Base-by-base conservation (phyloP, 1,139 yeast species). In the Nadsonia starkeyi-henricii region DNA sequence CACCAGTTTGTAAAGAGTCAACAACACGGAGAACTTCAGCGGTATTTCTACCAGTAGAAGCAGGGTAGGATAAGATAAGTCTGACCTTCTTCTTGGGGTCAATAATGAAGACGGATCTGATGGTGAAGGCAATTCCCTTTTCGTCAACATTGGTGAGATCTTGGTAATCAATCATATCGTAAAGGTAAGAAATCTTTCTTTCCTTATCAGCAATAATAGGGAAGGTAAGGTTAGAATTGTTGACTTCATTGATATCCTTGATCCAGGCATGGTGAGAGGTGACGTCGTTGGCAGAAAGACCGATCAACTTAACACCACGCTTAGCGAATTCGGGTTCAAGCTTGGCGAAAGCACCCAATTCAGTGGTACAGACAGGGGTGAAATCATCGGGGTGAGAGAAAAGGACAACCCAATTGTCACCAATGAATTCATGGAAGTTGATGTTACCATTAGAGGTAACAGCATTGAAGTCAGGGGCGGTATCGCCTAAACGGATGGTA, bases 281-380 rank as follows among this genome's bases (percentile, higher is more conserved):
- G 49, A 81, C 65, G 55, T 73, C 78, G 67, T 84, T 82, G 54
- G 89, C 86, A 53, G 89, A 80, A 52, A 85, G 72, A 53, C 93
- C 94, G 63, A 84, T 74, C 62, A 85, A 72, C 71, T 84, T 83
- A 58, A 81, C 85, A 50, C 75, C 75, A 65, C 94, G 77, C 70
- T 79, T 75, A 62, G 79, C 72, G 64, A 85, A 85, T 67, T 85
- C 93, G 45, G 85, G 85, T 69, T 82, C 85, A 62, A 85, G 73
- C 64, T 81, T 78, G 59, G 91, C 88, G 60, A 85, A 83, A 12
- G 93, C 94, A 54, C 94, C 94, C 56, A 85, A 74, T 70, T 85
- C 95, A 51, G 94, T 85, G 57, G 94, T 85, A 70, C 95, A 85
- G 48, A 85, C 91, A 49, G 94, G 94, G 46, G 95, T 85, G 72